Evolutionary conservation across 2,329 filamentous ascomycete genomes (phyloP).

Genomic region (Beauveria brongniartii): DNA sequence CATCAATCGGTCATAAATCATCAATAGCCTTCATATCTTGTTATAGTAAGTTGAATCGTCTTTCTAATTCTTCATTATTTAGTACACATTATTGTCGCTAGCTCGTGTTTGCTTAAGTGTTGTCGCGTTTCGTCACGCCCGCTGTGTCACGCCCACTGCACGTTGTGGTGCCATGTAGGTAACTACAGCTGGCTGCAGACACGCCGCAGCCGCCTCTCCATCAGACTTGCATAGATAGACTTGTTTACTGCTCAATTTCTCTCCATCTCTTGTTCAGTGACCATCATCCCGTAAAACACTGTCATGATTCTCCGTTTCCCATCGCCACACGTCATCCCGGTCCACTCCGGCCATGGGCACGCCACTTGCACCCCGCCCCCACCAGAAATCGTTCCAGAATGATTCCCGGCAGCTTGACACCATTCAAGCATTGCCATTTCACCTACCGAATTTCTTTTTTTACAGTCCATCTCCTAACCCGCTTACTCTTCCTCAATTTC

Average conservation of each 20-base stretch:
- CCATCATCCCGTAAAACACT: background rate
- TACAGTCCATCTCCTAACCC: background rate
- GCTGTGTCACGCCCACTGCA: background rate
- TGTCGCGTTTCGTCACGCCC: background rate
- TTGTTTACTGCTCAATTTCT: background rate
- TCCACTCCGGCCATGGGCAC: background rate
- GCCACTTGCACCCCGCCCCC: conserved; percentile 5
- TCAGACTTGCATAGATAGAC: background rate
- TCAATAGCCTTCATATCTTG: no score
- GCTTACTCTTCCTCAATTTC: no score
- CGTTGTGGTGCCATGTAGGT: background rate
- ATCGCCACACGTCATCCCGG: conserved; percentile 3
- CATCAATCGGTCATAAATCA: no score
- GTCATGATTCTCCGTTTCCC: background rate
- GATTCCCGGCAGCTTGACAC: background rate
- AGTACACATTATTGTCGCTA: no score
- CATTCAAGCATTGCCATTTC: background rate
- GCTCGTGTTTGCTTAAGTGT: background rate
- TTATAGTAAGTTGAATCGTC: no score
- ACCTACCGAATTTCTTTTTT: background rate
- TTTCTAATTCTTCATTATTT: no score
- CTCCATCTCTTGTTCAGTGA: background rate
- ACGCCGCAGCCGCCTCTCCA: background rate
- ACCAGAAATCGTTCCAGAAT: background rate
- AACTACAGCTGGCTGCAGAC: background rate